Percentiles rank a stretch among this genome's conserved stretches.
Conservation (phyloP, 179 eudicot genomes). For the Camellia oleifera region DNA sequence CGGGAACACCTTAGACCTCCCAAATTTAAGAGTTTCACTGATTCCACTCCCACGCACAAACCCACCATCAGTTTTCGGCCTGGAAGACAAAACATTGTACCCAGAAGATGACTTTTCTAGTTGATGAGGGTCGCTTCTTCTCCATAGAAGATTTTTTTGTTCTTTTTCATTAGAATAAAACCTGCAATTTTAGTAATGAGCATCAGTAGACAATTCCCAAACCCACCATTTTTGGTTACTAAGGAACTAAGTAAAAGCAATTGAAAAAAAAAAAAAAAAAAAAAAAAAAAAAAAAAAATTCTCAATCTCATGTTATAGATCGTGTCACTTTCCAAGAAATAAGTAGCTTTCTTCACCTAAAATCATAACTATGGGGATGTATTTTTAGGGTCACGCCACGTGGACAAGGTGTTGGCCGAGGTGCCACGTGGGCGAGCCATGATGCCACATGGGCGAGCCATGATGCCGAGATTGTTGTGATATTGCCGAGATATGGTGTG, state of each 20-base stretch:
- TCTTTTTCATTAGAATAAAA: conserved; percentile 67
- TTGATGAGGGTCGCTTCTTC: conserved; percentile 41
- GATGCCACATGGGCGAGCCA: too few species aligned
- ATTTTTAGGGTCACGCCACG: too few species aligned
- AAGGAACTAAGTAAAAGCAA: not conserved
- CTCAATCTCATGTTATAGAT: not conserved
- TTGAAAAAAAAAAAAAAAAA: conserved; percentile 2
- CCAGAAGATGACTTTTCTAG: conserved; percentile 54
- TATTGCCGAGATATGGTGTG: too few species aligned
- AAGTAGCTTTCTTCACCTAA: not conserved
- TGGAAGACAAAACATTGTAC: conserved; percentile 44
- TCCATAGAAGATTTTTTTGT: conserved; percentile 44
- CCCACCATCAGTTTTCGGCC: conserved; percentile 35
- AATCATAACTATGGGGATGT: too few species aligned
- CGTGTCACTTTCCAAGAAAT: not conserved
- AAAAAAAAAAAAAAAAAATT: conserved; percentile 4
- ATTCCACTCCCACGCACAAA: conserved; percentile 44
- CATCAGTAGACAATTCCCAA: conserved; percentile 7
- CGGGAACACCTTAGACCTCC: conserved; percentile 55
- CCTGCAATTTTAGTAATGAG: conserved; percentile 35
- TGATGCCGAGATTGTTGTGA: too few species aligned
- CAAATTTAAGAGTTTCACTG: conserved; percentile 43
- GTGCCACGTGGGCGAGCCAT: too few species aligned
- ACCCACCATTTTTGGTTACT: not conserved
- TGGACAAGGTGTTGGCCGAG: too few species aligned